phyloP scores from a whole-genome alignment of 176 grass and related monocot species.

The Bothriochloa decipiens region DNA sequence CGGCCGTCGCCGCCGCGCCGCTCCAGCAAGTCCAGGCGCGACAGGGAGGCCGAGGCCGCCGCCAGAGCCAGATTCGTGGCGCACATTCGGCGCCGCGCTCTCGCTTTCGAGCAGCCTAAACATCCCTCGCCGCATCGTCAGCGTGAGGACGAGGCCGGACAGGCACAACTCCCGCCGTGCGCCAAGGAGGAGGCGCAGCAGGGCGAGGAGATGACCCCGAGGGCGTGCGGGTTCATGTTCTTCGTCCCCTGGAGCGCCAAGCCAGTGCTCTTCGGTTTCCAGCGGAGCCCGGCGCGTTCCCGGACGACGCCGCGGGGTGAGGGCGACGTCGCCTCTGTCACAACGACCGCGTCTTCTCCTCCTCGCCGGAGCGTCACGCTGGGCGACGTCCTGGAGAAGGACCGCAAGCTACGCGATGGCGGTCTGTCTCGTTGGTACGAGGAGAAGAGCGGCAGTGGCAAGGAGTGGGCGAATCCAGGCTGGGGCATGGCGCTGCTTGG shows the following conservation, averaged over 20 bases:
- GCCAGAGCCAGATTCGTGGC: not conserved
- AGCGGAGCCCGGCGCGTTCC: slow-evolving; percentile 40
- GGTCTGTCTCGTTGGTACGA: slow-evolving; percentile 36
- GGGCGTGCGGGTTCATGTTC: slow-evolving; percentile 66
- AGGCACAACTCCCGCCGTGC: not conserved
- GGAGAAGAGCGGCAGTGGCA: slow-evolving; percentile 38
- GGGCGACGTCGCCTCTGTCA: not conserved
- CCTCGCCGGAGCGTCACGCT: slow-evolving; percentile 41
- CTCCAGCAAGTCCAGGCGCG: slow-evolving; percentile 12
- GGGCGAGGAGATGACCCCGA: slow-evolving; percentile 41
- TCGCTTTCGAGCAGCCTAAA: slow-evolving; percentile 9
- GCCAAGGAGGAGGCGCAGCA: slow-evolving; percentile 23
- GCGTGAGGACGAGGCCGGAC: not conserved
- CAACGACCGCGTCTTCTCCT: slow-evolving; percentile 25
- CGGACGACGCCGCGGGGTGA: slow-evolving; percentile 24
- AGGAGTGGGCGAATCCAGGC: slow-evolving; percentile 40
- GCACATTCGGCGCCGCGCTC: not conserved
- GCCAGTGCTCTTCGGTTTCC: slow-evolving; percentile 68
- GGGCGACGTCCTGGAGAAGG: slow-evolving; percentile 32
- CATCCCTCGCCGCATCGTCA: not conserved
- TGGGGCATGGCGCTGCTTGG: slow-evolving; percentile 64
- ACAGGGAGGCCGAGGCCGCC: not conserved
- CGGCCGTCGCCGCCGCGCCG: slow-evolving; percentile 16
- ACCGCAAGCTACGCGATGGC: not conserved
- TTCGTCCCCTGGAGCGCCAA: slow-evolving; percentile 85